Evolutionary conservation across 192 early-diverging fungal species (phyloP), one percentile per base, ranked within the genome.

Genomic region (Chytriomyces hyalinus): DNA sequence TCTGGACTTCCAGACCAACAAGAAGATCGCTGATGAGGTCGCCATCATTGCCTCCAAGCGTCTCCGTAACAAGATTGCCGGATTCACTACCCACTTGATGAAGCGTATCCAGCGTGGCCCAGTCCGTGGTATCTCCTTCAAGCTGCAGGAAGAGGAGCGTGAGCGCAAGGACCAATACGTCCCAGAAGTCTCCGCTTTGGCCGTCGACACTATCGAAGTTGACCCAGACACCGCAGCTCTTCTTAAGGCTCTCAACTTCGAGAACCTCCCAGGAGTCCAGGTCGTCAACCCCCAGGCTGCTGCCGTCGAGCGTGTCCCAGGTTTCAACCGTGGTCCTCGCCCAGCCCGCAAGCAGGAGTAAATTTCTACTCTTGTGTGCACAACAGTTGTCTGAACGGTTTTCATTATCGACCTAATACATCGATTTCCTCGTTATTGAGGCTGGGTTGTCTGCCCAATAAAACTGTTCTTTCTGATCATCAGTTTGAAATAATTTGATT

Each of bases 41-140:
- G 95, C 97, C 80, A 95, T 98, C 84, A 97, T 99, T 80, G 86
- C 95, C 76, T 93, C 95, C 80, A 98, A 99, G 94, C 94, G 97
- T 80, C 94, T 99, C 85, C 94, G 97, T 81, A 99, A 99, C 93
- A 97, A 99, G 93, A 99, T 99, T 83, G 97, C 97, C 79, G 97
- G 97, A 74, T 99, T 98, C 93, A 99, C 97, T 85, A 99, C 97
- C 79, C 97, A 98, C 85, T 90, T 99, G 93, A 99, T 99, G 97
- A 94, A 94, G 91, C 96, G 97, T 89, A 98, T 99, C 82, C 93
- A 96, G 86, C 91, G 92, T 78, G 96, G 97, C 62, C 97, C 97
- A 75, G 97, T 99, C 73, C 95, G 94, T 83, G 97, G 97, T 82
- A 99, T 99, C 79, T 99, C 97, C 78, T 99, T 98, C 97, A 99